A percentile compares a stretch with the other conserved stretches of the same genome.
phyloP scores from a whole-genome alignment of 2,329 filamentous ascomycete genomes.

The Ascochyta pisi region DNA sequence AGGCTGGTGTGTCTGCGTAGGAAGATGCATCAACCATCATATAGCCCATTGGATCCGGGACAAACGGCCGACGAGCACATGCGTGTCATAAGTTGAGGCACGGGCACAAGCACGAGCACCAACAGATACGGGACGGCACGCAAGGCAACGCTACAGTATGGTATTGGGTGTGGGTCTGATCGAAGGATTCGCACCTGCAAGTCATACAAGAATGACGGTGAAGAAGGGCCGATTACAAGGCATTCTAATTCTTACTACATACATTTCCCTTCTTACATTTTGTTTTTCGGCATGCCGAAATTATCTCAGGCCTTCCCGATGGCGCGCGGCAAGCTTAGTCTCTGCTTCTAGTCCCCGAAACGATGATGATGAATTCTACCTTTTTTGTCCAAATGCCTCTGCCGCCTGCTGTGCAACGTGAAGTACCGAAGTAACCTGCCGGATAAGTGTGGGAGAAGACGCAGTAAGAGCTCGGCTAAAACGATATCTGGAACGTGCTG shows the following conservation, averaged over 20 bases:
- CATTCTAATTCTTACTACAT: conserved; percentile 15
- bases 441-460: neutral
- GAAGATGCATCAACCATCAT: neutral
- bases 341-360: conserved; percentile 1
- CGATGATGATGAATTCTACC: conserved; percentile 2
- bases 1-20: conserved; percentile 36
- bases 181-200: neutral
- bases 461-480: conserved; percentile 1
- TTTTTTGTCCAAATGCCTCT: neutral
- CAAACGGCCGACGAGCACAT: neutral
- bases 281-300: conserved; percentile 15
- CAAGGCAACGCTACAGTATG: neutral
- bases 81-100: neutral
- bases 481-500: conserved; percentile 7
- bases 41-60: neutral
- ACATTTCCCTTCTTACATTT: neutral
- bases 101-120: neutral
- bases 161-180: neutral
- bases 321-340: conserved; percentile 2
- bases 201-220: conserved; percentile 9
- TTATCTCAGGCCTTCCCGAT: neutral
- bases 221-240: conserved; percentile 17
- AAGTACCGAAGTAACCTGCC: neutral
- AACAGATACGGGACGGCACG: conserved; percentile 8
- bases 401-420: conserved; percentile 5